Conservation (phyloP, 306 rosid species). For the Vigna angularis region DNA sequence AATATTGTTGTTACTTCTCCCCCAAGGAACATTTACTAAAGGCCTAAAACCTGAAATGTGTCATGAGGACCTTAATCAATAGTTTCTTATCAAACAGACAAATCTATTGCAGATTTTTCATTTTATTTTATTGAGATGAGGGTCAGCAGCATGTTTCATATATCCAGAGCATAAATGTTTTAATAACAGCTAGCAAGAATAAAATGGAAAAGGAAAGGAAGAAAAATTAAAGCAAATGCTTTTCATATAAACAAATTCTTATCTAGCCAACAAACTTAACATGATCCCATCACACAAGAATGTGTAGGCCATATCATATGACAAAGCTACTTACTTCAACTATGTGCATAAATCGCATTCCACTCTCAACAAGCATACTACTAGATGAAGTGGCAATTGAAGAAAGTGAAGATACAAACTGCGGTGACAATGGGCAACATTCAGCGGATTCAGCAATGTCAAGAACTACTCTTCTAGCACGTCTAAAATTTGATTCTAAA, state of each 20-base stretch:
- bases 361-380: slow-evolving; percentile 73
- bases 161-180: slow-evolving; percentile 22
- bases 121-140: background rate
- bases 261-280: slow-evolving; percentile 14
- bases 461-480: slow-evolving; percentile 82
- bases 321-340: slow-evolving; percentile 73
- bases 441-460: slow-evolving; percentile 78
- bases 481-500: slow-evolving; percentile 85
- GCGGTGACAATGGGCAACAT: slow-evolving; percentile 66
- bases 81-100: slow-evolving; percentile 25
- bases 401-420: slow-evolving; percentile 74
- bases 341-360: slow-evolving; percentile 80
- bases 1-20: background rate
- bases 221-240: background rate
- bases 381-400: slow-evolving; percentile 67
- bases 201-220: slow-evolving; percentile 1
- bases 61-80: slow-evolving; percentile 13
- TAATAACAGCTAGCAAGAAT: slow-evolving; percentile 9
- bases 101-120: background rate
- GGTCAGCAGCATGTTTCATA: slow-evolving; percentile 31
- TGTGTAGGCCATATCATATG: slow-evolving; percentile 33
- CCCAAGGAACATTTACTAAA: slow-evolving; percentile 36
- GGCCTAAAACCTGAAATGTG: slow-evolving; percentile 1
- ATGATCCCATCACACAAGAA: slow-evolving; percentile 30
- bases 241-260: background rate